Evolutionary conservation across 768 basidiomycete species (phyloP).

Genomic region (Tephrocybe rancida): DNA sequence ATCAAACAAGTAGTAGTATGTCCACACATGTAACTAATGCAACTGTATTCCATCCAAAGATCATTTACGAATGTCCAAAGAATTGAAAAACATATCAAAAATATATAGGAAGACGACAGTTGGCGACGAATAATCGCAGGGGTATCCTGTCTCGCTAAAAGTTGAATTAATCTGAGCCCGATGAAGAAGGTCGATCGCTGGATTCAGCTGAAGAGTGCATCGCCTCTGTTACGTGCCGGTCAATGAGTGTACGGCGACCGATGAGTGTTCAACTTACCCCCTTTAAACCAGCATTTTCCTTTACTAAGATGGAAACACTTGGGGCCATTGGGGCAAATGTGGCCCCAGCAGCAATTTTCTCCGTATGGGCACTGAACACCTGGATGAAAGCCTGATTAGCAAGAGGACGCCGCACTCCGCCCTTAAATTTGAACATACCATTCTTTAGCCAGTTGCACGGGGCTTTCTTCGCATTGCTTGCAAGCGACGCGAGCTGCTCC

Average conservation of each 20-base stretch:
- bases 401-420: background rate
- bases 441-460: constrained; percentile 87
- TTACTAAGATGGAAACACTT: constrained; percentile 73
- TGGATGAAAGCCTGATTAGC: constrained; percentile 24
- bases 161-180: constrained; percentile 8
- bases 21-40: constrained; percentile 16
- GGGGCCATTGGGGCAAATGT: constrained; percentile 78
- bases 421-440: constrained; percentile 43
- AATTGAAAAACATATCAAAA: constrained; percentile 11
- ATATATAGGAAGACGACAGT: constrained; percentile 13
- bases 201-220: constrained; percentile 39
- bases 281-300: constrained; percentile 91
- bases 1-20: constrained; percentile 12
- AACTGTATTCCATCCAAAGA: constrained; percentile 19
- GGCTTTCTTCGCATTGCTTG: constrained; percentile 81
- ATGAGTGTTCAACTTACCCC: constrained; percentile 37
- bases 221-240: constrained; percentile 30
- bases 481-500: constrained; percentile 71
- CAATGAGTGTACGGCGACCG: background rate
- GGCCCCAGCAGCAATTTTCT: constrained; percentile 81
- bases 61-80: constrained; percentile 16
- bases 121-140: constrained; percentile 12
- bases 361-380: constrained; percentile 78
- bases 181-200: constrained; percentile 10
- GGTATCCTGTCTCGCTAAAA: constrained; percentile 8